A percentile compares a stretch with the other conserved stretches of the same genome.
Conservation (phyloP, 2,329 filamentous ascomycete species). For the Monilinia vaccinii-corymbosi region DNA sequence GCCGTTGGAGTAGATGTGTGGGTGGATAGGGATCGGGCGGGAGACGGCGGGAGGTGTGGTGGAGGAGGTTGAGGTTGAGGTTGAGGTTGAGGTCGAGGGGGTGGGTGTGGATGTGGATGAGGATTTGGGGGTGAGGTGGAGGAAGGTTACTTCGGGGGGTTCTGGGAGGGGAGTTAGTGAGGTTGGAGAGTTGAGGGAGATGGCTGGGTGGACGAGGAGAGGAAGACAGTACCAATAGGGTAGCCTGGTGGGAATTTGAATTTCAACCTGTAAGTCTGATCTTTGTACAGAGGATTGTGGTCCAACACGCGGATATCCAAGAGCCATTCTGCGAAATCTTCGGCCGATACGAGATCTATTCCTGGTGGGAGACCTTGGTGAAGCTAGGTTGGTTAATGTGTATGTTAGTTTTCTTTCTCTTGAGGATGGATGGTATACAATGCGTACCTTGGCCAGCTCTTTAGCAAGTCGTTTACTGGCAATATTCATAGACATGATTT, state of each 20-base stretch:
- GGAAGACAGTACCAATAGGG: slow-evolving; percentile 63
- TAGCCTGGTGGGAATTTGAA: slow-evolving; percentile 80
- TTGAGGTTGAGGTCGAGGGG: slow-evolving; percentile 55
- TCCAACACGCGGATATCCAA: slow-evolving; percentile 90
- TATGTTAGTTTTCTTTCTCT: background rate
- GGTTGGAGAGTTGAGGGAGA: slow-evolving; percentile 52
- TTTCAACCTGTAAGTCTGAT: slow-evolving; percentile 73
- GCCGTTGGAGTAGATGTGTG: slow-evolving; percentile 84
- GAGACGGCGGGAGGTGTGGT: slow-evolving; percentile 34
- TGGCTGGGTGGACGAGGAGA: slow-evolving; percentile 76
- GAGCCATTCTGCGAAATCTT: slow-evolving; percentile 81
- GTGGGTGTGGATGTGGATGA: background rate
- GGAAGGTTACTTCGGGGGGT: slow-evolving; percentile 89
- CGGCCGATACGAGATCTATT: slow-evolving; percentile 71
- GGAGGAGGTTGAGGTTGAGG: slow-evolving; percentile 82
- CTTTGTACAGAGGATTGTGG: slow-evolving; percentile 76
- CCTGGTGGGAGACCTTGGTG: slow-evolving; percentile 42
- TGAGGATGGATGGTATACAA: background rate
- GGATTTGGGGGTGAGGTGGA: slow-evolving; percentile 30
- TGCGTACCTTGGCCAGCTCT: slow-evolving; percentile 46
- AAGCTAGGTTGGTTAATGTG: slow-evolving; percentile 26
- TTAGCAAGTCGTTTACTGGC: slow-evolving; percentile 50
- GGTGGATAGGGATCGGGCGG: slow-evolving; percentile 80
- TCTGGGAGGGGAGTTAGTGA: slow-evolving; percentile 43
- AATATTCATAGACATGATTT: slow-evolving; percentile 16